Percentiles rank a stretch among this genome's conserved stretches.
Conservation (phyloP, 169 alveolate species). For the Amoebophrya sp. region DNA sequence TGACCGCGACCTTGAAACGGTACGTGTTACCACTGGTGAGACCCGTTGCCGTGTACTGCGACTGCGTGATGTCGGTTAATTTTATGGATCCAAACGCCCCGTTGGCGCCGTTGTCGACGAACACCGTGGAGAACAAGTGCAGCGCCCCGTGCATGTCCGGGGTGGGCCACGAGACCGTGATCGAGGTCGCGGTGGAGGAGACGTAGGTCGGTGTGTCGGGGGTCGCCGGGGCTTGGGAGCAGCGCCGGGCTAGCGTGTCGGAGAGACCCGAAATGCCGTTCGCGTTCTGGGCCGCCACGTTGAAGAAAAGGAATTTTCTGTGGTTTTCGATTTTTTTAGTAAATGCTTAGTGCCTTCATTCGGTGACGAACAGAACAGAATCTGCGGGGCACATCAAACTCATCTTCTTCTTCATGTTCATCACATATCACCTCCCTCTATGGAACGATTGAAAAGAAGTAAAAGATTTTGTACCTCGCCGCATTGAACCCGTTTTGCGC, state of each 20-base stretch:
- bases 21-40: background rate
- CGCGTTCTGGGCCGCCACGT: background rate
- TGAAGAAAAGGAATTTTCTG: background rate
- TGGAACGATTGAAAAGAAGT: too few species aligned
- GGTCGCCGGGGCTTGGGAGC: slow-evolving; percentile 7
- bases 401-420: too few species aligned
- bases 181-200: background rate
- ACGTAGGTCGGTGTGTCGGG: background rate
- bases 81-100: background rate
- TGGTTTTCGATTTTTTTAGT: too few species aligned
- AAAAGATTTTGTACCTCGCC: too few species aligned
- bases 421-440: too few species aligned
- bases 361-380: too few species aligned
- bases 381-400: too few species aligned
- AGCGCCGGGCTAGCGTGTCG: background rate
- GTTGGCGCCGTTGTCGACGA: slow-evolving; percentile 15
- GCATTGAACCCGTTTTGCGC: slow-evolving; percentile 14
- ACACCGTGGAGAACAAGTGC: background rate
- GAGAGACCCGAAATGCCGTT: background rate
- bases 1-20: background rate
- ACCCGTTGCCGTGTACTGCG: slow-evolving; percentile 5
- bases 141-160: slow-evolving; percentile 17
- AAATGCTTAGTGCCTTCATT: too few species aligned
- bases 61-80: background rate
- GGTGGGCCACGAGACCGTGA: background rate